These are phyloP conservation scores for Boletus albobrunnescens DNA, from an alignment of 1,284 basidiomycete genomes.

Conservation along the genomic window DNA sequence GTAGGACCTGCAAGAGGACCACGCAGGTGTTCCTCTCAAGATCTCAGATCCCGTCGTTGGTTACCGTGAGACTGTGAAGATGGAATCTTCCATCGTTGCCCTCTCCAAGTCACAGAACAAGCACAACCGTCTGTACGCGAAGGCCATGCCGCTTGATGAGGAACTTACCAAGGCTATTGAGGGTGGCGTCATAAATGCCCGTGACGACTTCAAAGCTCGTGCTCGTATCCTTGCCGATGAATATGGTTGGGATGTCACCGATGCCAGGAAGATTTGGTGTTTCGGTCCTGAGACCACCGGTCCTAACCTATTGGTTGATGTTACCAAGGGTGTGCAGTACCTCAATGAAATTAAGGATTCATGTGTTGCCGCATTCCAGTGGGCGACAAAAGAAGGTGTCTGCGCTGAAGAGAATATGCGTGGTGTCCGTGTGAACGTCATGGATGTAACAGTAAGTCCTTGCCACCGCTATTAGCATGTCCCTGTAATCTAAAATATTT, in stretches of 20 bases:
- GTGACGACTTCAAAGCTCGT: slow-evolving; percentile 97
- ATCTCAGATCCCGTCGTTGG: slow-evolving; percentile 98
- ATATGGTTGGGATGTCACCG: slow-evolving; percentile 98
- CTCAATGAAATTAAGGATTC: slow-evolving; percentile 99
- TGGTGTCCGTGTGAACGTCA: slow-evolving; percentile 93
- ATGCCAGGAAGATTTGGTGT: slow-evolving; percentile 99
- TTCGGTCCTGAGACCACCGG: slow-evolving; percentile 99
- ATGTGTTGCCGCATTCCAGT: slow-evolving; percentile 98
- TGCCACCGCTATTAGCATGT: not conserved
- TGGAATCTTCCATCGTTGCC: slow-evolving; percentile 93
- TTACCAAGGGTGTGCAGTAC: slow-evolving; percentile 98
- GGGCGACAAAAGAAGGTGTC: slow-evolving; percentile 98
- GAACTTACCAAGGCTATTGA: slow-evolving; percentile 95
- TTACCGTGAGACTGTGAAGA: slow-evolving; percentile 97
- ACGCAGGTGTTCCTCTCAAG: slow-evolving; percentile 98
- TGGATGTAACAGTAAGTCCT: slow-evolving; percentile 85
- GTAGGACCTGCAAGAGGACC: slow-evolving; percentile 97
- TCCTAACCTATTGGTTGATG: slow-evolving; percentile 95
- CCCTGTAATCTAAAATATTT: slow-evolving; percentile 10
- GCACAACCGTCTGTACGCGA: slow-evolving; percentile 97
- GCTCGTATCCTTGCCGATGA: slow-evolving; percentile 97
- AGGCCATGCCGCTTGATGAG: slow-evolving; percentile 91
- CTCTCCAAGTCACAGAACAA: slow-evolving; percentile 99
- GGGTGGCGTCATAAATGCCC: slow-evolving; percentile 77
- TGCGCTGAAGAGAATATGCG: slow-evolving; percentile 98